phyloP scores from a whole-genome alignment of 1,284 basidiomycete species.

The Ustilago shanxiensis region DNA sequence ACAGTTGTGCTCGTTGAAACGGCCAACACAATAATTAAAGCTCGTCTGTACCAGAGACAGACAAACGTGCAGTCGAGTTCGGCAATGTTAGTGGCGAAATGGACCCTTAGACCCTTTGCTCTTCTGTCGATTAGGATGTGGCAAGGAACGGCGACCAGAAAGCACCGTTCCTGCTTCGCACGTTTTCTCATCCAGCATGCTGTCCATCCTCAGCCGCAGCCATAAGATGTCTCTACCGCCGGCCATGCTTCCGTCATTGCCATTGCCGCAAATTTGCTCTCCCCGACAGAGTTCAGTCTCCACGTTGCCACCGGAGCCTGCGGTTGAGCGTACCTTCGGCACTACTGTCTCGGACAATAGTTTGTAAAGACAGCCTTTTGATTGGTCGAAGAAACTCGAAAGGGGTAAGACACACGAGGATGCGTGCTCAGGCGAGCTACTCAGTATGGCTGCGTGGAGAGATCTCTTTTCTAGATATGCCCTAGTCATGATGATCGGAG shows the following conservation, averaged over 20 bases:
- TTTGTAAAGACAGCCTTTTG: slow-evolving; percentile 11
- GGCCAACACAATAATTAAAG: background rate
- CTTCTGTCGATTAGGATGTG: slow-evolving; percentile 1
- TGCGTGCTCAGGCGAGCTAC: too few species aligned
- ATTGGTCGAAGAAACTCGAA: slow-evolving; percentile 3
- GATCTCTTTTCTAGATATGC: too few species aligned
- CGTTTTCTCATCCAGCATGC: slow-evolving; percentile 6
- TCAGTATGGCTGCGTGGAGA: too few species aligned
- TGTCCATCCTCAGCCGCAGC: too few species aligned
- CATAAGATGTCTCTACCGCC: background rate
- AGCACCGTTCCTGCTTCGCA: slow-evolving; percentile 30
- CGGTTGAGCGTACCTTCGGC: background rate
- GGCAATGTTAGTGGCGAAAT: background rate
- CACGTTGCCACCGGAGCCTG: slow-evolving; percentile 29
- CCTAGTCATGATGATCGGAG: too few species aligned
- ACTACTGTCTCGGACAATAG: background rate
- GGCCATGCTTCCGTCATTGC: background rate
- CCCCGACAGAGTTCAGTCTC: background rate
- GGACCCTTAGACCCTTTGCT: background rate
- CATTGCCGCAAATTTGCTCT: slow-evolving; percentile 7
- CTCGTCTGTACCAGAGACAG: background rate
- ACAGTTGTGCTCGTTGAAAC: background rate
- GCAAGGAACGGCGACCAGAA: too few species aligned
- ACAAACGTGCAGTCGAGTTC: background rate
- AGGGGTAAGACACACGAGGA: too few species aligned